These are phyloP conservation scores for Saccharomycopsis guyanensis DNA, from an alignment of 805 yeast species.

Conservation along the genomic window DNA sequence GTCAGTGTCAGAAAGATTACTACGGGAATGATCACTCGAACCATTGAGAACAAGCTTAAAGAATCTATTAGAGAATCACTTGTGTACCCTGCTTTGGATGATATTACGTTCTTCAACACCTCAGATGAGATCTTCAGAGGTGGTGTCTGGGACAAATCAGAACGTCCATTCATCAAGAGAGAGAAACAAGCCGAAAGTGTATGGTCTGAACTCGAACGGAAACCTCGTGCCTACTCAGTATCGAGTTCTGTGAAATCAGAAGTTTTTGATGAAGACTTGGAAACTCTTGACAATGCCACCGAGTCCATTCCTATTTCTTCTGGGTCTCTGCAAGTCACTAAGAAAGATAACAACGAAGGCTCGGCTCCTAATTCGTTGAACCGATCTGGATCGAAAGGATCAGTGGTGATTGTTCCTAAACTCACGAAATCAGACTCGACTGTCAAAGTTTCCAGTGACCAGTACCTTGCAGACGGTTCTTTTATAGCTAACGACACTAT, in stretches of 20 bases:
- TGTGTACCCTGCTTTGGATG: constrained; percentile 88
- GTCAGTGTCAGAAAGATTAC: constrained; percentile 78
- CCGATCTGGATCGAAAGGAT: neutral
- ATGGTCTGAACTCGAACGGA: neutral
- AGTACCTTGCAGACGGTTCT: constrained; percentile 26
- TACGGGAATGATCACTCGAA: constrained; percentile 70
- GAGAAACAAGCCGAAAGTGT: neutral
- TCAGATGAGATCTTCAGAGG: constrained; percentile 72
- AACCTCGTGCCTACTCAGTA: constrained; percentile 5
- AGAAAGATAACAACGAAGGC: constrained; percentile 1
- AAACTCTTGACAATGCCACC: neutral
- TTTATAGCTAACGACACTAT: constrained; percentile 23
- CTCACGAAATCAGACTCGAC: constrained; percentile 23
- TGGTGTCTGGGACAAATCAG: constrained; percentile 75
- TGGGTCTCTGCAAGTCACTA: constrained; percentile 10
- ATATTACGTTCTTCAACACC: constrained; percentile 63
- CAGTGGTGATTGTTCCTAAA: neutral
- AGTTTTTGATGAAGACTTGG: constrained; percentile 3
- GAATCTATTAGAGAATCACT: constrained; percentile 74
- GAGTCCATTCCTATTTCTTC: constrained; percentile 18
- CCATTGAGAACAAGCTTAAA: constrained; percentile 67
- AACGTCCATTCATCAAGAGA: constrained; percentile 21
- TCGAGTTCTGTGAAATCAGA: neutral
- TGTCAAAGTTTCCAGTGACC: constrained; percentile 25
- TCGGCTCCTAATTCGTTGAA: neutral